phyloP scores from a whole-genome alignment of 2,329 filamentous ascomycete species.

The Apiospora aurea region DNA sequence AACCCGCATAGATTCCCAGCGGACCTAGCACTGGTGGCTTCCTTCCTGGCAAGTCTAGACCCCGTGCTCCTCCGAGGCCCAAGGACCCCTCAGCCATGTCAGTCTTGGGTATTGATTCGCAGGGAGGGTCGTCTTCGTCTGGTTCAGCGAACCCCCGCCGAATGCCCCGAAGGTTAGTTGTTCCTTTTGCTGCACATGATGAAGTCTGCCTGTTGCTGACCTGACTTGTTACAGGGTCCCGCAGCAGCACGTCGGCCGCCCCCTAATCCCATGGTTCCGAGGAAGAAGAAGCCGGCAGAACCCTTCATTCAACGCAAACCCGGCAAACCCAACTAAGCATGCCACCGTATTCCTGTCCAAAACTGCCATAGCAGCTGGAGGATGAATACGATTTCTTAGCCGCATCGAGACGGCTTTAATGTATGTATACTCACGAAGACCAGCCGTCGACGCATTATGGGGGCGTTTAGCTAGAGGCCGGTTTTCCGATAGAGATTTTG shows the following conservation, averaged over 20 bases:
- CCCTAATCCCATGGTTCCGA: slow-evolving; percentile 27
- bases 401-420: not conserved
- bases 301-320: slow-evolving; percentile 33
- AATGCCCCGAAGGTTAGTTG: slow-evolving; percentile 34
- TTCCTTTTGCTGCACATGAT: not conserved
- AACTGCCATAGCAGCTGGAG: slow-evolving; percentile 31
- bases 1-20: slow-evolving; percentile 1
- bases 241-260: slow-evolving; percentile 30
- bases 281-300: slow-evolving; percentile 28
- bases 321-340: slow-evolving; percentile 23
- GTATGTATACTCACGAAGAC: slow-evolving; percentile 2
- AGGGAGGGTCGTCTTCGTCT: not conserved
- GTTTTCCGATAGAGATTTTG: not conserved
- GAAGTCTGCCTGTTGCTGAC: not conserved
- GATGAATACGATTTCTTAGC: not conserved
- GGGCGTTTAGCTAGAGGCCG: not conserved
- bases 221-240: not conserved
- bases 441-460: not conserved
- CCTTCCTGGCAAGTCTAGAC: slow-evolving; percentile 31
- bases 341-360: slow-evolving; percentile 25
- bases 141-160: slow-evolving; percentile 23
- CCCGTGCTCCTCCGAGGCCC: slow-evolving; percentile 38
- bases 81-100: slow-evolving; percentile 41
- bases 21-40: slow-evolving; percentile 30
- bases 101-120: slow-evolving; percentile 36